Base-by-base conservation (phyloP, 345 rosid species). In the Litchi chinensis region DNA sequence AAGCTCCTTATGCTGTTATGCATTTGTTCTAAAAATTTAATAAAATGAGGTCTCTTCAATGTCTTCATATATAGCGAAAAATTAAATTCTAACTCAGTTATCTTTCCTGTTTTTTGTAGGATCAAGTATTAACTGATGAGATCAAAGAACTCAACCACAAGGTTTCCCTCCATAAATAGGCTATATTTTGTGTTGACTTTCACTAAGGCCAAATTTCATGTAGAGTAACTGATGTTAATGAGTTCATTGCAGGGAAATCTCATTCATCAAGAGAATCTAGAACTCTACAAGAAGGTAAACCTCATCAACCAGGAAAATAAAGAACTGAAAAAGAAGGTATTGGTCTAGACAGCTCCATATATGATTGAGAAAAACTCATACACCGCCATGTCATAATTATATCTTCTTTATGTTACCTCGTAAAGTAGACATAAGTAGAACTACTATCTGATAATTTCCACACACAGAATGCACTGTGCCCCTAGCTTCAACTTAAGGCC, bases 241-340 rank as follows among this genome's bases (percentile, higher is more conserved):
- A 64, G n/a, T 65, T 37, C 11, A 63, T 77, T 85, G 76, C 90
- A 93, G 96, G 92, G 90, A 72, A 79, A 80, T 74, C 83, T 82
- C 71, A 74, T 75, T 76, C 91, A 87, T 85, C 85, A 90, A 81
- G 95, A 91, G 86, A 91, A 90, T 41, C 41, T 85, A 21, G 87
- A 85, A 67, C 80, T 93, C 71, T 83, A 82, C 66, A 85, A 83
- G 77, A 89, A 88, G 82, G 73, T 90, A 43, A 83, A 80, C 79
- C 79, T 87, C 76, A 68, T 84, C 40, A 64, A 71, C 71, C 88
- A 83, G 74, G 94, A 93, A 85, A 90, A 91, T 43, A 78, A 75
- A 79, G 91, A 85, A 73, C 76, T 90, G 68, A 84, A 77, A 46
- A 86, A 78, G 76, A 89, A 93, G 95, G 95, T 91, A 91, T 37